phyloP scores from a whole-genome alignment of 805 yeast genomes.

The Blastobotrys mokoenaii region DNA sequence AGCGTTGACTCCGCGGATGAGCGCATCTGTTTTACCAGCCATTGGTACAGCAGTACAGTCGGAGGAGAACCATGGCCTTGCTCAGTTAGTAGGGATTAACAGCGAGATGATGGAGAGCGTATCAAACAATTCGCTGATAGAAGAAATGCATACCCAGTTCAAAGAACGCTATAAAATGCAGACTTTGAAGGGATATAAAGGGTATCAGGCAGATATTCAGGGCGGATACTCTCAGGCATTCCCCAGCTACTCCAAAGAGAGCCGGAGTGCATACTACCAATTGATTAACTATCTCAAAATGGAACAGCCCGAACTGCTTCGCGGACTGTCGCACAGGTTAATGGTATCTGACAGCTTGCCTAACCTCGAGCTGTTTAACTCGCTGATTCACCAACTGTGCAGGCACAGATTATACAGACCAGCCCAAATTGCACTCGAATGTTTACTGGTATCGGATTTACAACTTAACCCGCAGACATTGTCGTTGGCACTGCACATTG shows the following conservation, averaged over 20 bases:
- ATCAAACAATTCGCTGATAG: neutral
- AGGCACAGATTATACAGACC: conserved; percentile 15
- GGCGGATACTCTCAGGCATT: neutral
- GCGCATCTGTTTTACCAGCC: too few species aligned
- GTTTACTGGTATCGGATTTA: conserved; percentile 18
- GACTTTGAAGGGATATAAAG: neutral
- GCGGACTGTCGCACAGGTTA: conserved; percentile 17
- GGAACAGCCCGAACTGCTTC: conserved; percentile 9
- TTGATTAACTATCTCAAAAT: conserved; percentile 7
- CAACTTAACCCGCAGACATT: conserved; percentile 12
- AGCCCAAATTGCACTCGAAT: conserved; percentile 22
- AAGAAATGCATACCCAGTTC: conserved; percentile 6
- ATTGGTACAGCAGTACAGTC: too few species aligned
- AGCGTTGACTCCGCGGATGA: neutral
- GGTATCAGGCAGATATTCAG: conserved; percentile 5
- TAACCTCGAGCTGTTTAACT: conserved; percentile 18
- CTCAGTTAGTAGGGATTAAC: conserved; percentile 1
- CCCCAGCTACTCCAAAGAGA: conserved; percentile 1
- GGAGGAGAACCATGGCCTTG: neutral
- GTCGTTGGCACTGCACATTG: conserved; percentile 12
- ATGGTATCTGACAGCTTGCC: conserved; percentile 18
- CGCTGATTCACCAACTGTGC: conserved; percentile 19
- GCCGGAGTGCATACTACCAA: conserved; percentile 2
- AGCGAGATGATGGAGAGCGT: conserved; percentile 3
- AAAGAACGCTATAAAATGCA: neutral